phyloP scores from a whole-genome alignment of 106 monocot species.

The Iris macrosiphon region DNA sequence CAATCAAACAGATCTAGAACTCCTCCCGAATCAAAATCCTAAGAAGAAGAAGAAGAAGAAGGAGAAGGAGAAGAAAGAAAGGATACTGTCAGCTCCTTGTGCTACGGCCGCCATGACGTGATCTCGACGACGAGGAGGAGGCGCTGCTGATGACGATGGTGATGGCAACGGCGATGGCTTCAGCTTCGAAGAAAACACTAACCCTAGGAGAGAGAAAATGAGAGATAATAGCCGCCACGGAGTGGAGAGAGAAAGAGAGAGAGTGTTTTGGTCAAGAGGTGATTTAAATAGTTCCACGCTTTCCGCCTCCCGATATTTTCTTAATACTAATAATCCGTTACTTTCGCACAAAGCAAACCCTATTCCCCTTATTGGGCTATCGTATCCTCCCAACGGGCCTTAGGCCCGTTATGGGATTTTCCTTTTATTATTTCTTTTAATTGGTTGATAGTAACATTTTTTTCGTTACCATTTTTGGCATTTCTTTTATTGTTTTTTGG shows the following conservation, averaged over 20 bases:
- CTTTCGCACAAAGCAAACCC: too few species aligned
- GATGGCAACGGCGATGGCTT: not conserved
- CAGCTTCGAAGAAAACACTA: slow-evolving; percentile 13
- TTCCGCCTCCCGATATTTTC: slow-evolving; percentile 10
- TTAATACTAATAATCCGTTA: not conserved
- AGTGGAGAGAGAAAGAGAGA: not conserved
- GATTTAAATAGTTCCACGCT: slow-evolving; percentile 25
- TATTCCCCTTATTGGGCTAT: too few species aligned
- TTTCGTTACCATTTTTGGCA: too few species aligned
- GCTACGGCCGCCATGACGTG: slow-evolving; percentile 28
- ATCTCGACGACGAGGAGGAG: not conserved
- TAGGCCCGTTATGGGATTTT: too few species aligned
- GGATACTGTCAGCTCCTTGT: slow-evolving; percentile 33
- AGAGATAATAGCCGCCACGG: slow-evolving; percentile 10
- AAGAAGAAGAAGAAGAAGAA: not conserved
- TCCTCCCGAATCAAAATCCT: not conserved
- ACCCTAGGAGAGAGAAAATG: slow-evolving; percentile 27
- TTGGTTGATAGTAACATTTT: too few species aligned
- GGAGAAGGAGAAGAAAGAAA: not conserved
- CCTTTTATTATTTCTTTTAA: too few species aligned
- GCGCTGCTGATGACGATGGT: not conserved
- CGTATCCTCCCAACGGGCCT: too few species aligned
- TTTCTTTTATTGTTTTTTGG: too few species aligned
- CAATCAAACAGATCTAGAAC: not conserved
- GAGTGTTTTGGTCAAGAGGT: slow-evolving; percentile 11